A percentile compares a stretch with the other conserved stretches of the same genome.
Conservation (phyloP, 1,284 basidiomycete species). For the Ceratobasidium sp. region DNA sequence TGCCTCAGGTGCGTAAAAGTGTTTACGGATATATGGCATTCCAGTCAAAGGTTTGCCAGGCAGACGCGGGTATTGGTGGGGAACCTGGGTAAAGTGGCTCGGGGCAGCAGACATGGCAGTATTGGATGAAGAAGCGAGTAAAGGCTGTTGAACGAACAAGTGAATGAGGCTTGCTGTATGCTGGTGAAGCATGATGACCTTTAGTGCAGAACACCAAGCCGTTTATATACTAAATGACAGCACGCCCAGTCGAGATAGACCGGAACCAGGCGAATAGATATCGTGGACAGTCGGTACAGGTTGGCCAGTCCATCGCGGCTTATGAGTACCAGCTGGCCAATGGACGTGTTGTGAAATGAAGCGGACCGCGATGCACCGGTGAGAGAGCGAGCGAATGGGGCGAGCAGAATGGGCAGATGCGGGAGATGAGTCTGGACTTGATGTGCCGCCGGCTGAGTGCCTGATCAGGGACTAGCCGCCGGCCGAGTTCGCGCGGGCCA, state of each 20-base stretch:
- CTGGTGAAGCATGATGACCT: slow-evolving; percentile 31
- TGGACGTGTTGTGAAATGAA: background rate
- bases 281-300: slow-evolving; percentile 18
- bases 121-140: background rate
- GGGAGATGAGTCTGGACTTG: slow-evolving; percentile 14
- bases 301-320: slow-evolving; percentile 3
- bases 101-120: slow-evolving; percentile 38
- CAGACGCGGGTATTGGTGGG: slow-evolving; percentile 38
- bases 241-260: slow-evolving; percentile 11
- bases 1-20: slow-evolving; percentile 43
- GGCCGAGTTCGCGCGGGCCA: slow-evolving; percentile 25
- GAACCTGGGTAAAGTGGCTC: slow-evolving; percentile 16
- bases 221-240: slow-evolving; percentile 12
- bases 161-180: slow-evolving; percentile 30
- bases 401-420: slow-evolving; percentile 16
- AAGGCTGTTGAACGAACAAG: slow-evolving; percentile 20
- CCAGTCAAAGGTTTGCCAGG: slow-evolving; percentile 25
- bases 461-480: slow-evolving; percentile 20
- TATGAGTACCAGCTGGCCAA: background rate
- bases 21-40: slow-evolving; percentile 29
- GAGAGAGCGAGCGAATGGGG: background rate
- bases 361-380: slow-evolving; percentile 4
- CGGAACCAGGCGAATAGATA: background rate
- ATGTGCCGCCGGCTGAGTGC: slow-evolving; percentile 24
- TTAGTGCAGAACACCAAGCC: background rate